phyloP scores from a whole-genome alignment of 192 early-diverging fungal genomes.

The Backusella sp. region DNA sequence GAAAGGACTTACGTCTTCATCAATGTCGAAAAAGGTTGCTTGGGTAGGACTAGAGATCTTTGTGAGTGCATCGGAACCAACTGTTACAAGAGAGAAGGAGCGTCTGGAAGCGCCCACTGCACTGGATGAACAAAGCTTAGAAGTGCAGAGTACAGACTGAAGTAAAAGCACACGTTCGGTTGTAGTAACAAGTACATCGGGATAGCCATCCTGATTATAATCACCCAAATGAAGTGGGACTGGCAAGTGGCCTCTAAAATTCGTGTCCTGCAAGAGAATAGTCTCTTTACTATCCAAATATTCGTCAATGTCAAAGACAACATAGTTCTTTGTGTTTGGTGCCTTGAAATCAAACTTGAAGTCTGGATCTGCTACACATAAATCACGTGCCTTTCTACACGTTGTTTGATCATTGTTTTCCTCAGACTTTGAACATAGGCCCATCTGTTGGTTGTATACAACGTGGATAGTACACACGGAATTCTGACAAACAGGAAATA shows the following conservation, averaged over 20 bases:
- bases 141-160: constrained; percentile 61
- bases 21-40: constrained; percentile 87
- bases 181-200: constrained; percentile 75
- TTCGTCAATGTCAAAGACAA: constrained; percentile 36
- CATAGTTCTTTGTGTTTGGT: constrained; percentile 30
- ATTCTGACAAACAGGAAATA: constrained; percentile 66
- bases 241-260: constrained; percentile 54
- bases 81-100: constrained; percentile 58
- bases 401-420: constrained; percentile 29
- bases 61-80: constrained; percentile 63
- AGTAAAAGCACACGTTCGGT: constrained; percentile 62
- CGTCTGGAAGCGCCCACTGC: constrained; percentile 53
- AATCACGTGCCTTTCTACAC: constrained; percentile 62
- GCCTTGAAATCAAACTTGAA: constrained; percentile 65
- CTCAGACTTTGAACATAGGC: constrained; percentile 60
- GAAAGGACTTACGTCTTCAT: constrained; percentile 73
- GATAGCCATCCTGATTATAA: constrained; percentile 88
- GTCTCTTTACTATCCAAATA: constrained; percentile 51
- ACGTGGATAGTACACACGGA: constrained; percentile 66
- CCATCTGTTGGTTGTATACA: constrained; percentile 80
- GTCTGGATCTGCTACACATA: constrained; percentile 74
- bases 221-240: constrained; percentile 67
- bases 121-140: constrained; percentile 39
- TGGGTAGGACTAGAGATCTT: constrained; percentile 48
- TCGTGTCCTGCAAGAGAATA: constrained; percentile 40